Base-by-base conservation (phyloP, 2,329 filamentous ascomycete species). In the Parascedosporium putredinis region DNA sequence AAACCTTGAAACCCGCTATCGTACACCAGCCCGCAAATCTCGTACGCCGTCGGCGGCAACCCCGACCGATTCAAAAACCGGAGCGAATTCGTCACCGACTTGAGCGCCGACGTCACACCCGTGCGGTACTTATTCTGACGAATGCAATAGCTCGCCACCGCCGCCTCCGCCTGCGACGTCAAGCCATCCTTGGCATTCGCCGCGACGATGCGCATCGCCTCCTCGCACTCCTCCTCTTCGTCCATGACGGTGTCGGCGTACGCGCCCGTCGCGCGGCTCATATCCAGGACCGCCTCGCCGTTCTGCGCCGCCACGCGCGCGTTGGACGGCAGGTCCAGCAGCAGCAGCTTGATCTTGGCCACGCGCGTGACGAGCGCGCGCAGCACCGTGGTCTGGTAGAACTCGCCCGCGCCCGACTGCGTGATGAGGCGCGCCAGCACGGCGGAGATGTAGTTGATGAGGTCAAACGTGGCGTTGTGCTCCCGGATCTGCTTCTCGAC, bases 1-100 rank as follows among this genome's bases (percentile, higher is more conserved):
- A 55, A 56, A 3, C 49, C 54, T 22, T 56, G 50, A 18, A 55
- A 54, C 1, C 55, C 54, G 2, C 52, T 56, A 23, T 54, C 49
- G 8, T 53, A 54, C 1, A 50, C 55, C 20, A 54, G 51, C 2
- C 33, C 45, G 16, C 52, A 56, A 18, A 56, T 52, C 43, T 56
- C 54, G n/a, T 52, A 55, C 4, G 24, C 34, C 10, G 47, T 42
- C 16, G 38, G 38, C 18, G 38, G 38, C 2, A 42, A 20, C 20
- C 38, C 38, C n/a, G 38, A 42, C 7, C 38, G 38, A 42, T 42
- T 22, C 5, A 42, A 20, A 42, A 5, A 45, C 12, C 46, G 33
- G 8, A 53, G 33, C 4, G 52, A 50, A 5, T 38, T 24, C n/a
- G 52, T 24, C 0, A 54, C 49, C 31, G 50, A 18, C 16, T 42